phyloP scores from a whole-genome alignment of 179 eudicot species.

The Beta macrorhiza region DNA sequence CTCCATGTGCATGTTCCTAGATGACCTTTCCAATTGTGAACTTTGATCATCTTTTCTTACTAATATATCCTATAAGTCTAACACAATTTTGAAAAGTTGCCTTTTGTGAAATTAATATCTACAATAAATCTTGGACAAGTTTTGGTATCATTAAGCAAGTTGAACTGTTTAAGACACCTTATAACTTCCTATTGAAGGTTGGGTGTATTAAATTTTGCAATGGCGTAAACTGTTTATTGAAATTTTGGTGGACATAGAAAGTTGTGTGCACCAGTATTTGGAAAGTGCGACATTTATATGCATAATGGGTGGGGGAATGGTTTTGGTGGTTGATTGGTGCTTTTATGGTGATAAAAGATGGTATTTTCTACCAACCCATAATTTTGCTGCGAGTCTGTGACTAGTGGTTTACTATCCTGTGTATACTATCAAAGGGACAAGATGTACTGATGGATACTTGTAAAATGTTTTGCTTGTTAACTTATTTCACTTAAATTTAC shows the following conservation, averaged over 20 bases:
- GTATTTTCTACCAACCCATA: background rate
- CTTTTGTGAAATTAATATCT: background rate
- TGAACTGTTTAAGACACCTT: background rate
- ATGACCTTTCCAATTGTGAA: background rate
- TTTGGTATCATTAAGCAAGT: background rate
- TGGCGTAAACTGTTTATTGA: background rate
- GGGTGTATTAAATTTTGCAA: background rate
- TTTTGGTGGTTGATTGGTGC: background rate
- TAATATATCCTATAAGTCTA: background rate
- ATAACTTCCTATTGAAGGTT: background rate
- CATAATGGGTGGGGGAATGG: background rate
- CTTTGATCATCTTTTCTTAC: background rate
- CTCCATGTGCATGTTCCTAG: background rate
- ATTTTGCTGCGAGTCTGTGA: background rate
- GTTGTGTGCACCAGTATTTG: background rate
- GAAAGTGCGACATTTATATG: background rate
- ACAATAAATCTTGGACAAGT: background rate
- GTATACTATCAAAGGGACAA: background rate
- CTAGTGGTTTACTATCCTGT: background rate
- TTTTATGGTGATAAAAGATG: background rate
- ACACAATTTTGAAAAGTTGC: background rate
- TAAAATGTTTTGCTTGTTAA: background rate
- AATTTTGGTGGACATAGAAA: background rate
- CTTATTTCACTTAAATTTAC: background rate
- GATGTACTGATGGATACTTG: background rate